phyloP scores from a whole-genome alignment of 1,284 basidiomycete species.

The Irpex sp. region DNA sequence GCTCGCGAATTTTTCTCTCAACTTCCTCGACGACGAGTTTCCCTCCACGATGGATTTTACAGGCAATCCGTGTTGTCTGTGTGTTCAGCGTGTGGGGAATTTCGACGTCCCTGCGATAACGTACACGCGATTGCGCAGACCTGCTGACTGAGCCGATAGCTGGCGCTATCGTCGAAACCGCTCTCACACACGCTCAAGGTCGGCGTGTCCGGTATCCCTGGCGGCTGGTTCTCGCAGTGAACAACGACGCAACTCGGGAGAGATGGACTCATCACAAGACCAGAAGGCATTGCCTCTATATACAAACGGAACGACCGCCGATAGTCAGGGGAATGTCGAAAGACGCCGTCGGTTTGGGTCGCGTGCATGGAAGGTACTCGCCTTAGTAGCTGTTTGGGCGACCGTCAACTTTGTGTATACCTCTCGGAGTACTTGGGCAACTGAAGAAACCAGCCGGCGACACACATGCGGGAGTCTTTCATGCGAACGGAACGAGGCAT shows the following conservation, averaged over 20 bases:
- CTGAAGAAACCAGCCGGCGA: neutral
- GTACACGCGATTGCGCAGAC: neutral
- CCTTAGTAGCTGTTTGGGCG: neutral
- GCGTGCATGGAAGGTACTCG: neutral
- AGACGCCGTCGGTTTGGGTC: neutral
- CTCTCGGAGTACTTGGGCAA: neutral
- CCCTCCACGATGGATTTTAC: neutral
- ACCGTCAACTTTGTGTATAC: neutral
- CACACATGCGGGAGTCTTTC: conserved; percentile 13
- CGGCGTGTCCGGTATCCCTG: neutral
- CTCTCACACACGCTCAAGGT: neutral
- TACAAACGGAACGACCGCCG: neutral
- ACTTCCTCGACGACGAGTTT: neutral
- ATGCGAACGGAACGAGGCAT: conserved; percentile 57
- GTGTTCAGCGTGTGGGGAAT: neutral
- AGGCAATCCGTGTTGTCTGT: neutral
- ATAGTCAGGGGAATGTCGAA: neutral
- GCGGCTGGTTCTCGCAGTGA: neutral
- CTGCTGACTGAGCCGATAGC: neutral
- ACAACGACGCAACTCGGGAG: neutral
- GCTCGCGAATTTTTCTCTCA: neutral
- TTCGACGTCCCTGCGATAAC: neutral
- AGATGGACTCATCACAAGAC: neutral
- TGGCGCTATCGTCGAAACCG: neutral
- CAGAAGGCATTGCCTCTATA: neutral